A percentile compares a stretch with the other conserved stretches of the same genome.
These are phyloP conservation scores for Tolypocladium album DNA, from an alignment of 2,329 filamentous ascomycete species.

Conservation along the genomic window DNA sequence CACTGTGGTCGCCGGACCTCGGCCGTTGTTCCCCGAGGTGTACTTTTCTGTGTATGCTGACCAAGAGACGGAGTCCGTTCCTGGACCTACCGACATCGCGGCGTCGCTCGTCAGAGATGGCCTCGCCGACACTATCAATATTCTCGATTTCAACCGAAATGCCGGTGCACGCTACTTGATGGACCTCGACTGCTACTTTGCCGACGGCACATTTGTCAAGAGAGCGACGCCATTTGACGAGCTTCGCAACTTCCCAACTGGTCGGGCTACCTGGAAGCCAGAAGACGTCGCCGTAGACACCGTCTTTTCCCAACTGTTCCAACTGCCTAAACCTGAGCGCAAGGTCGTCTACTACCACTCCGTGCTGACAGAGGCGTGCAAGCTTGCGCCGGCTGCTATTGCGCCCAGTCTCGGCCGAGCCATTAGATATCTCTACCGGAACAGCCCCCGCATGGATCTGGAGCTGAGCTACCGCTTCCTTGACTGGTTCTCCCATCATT, in stretches of 20 bases:
- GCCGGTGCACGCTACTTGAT: constrained; percentile 80
- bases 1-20: constrained; percentile 61
- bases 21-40: constrained; percentile 79
- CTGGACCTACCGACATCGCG: constrained; percentile 62
- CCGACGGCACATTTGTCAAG: constrained; percentile 82
- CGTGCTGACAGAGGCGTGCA: constrained; percentile 88
- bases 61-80: constrained; percentile 84
- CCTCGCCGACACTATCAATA: constrained; percentile 86
- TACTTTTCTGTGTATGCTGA: constrained; percentile 87
- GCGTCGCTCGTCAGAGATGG: constrained; percentile 77
- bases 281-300: constrained; percentile 97
- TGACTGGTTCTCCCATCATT: constrained; percentile 95
- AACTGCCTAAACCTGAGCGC: constrained; percentile 77
- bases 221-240: constrained; percentile 88
- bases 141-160: constrained; percentile 85
- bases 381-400: constrained; percentile 91
- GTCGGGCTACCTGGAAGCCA: constrained; percentile 81
- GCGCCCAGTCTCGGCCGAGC: constrained; percentile 87
- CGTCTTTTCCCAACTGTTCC: constrained; percentile 89
- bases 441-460: constrained; percentile 71
- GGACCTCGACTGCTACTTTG: constrained; percentile 90
- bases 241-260: constrained; percentile 56
- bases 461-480: constrained; percentile 81
- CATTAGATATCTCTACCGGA: constrained; percentile 83
- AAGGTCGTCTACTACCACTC: constrained; percentile 96